These are phyloP conservation scores for Ulvella scutata DNA, from an alignment of 139 green algal genomes.

Conservation along the genomic window DNA sequence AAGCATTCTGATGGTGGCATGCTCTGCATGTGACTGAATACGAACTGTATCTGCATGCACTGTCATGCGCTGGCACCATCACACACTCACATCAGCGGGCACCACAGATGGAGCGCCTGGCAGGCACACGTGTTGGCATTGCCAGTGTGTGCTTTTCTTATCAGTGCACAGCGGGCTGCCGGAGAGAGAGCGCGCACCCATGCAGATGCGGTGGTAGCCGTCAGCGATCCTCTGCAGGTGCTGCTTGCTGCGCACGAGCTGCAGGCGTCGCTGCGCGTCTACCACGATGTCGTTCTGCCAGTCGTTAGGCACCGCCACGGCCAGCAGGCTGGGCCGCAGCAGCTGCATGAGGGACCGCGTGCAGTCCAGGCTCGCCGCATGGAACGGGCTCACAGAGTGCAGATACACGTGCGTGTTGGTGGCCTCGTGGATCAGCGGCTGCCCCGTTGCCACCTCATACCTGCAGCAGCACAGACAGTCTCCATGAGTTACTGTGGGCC, in stretches of 20 bases:
- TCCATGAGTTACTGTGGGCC: background rate
- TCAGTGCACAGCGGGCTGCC: too few relatives aligned
- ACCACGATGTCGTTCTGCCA: background rate
- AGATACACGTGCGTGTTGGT: background rate
- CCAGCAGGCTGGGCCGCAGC: background rate
- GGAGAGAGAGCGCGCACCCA: background rate
- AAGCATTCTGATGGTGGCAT: too few relatives aligned
- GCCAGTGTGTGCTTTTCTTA: too few relatives aligned
- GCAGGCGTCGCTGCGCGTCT: background rate
- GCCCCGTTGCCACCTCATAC: background rate
- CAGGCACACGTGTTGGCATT: too few relatives aligned
- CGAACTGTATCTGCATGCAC: too few relatives aligned
- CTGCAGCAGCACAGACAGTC: background rate
- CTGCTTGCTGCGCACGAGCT: background rate
- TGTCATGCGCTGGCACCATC: too few relatives aligned
- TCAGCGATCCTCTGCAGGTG: background rate
- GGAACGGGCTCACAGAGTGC: background rate
- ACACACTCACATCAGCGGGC: too few relatives aligned
- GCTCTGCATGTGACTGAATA: too few relatives aligned
- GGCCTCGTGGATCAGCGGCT: background rate
- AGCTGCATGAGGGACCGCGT: background rate
- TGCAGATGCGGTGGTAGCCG: background rate
- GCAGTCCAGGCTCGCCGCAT: background rate
- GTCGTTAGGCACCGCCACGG: background rate
- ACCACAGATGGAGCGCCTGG: too few relatives aligned